Base-by-base conservation (phyloP, 257 asterid genomes). In the Solanum gracilifrons region DNA sequence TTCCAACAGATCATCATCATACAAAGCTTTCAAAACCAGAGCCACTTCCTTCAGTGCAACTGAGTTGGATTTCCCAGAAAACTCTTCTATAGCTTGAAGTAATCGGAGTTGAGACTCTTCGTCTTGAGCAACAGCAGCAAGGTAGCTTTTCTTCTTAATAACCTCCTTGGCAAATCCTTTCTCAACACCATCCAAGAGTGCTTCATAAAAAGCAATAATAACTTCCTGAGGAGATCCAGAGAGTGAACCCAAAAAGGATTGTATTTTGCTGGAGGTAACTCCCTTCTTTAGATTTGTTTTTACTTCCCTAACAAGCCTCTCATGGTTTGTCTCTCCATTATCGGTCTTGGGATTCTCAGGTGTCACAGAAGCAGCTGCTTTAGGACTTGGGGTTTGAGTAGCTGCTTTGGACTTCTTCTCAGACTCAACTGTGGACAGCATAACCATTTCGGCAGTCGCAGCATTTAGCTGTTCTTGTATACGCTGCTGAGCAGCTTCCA, bases 161-260 rank as follows among this genome's bases (percentile, higher is more conserved):
- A 90, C 88, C 84, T 89, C 92, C 87, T 92, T 89, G 13, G 92
- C 83, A 55, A 86, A 92, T 48, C 92, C 93, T 58, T 89, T 89
- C 75, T 85, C 88, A 29, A 89, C 90, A 9, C 90, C 92, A 58
- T 64, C 89, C 16, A 90, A 39, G 4, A 92, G 87, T 7, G 92
- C 92, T 79, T 88, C 92, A 3, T 80, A 89, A 23, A 90, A 25
- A 68, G 93, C 92, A 55, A 46, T 84, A 85, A 88, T 87, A 13
- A 89, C 90, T 12, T 92, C 93, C 89, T 92, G 92, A 29, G 88
- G 68, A 80, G 92, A 72, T 5, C 89, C 90, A 55, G 88, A 33
- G 62, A 92, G 90, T 25, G 89, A 88, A 23, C 87, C 84, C 46
- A 91, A 55, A 32, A 87, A 90, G 41, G 90, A 62, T 43, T 85